phyloP scores from a whole-genome alignment of 331 rosid species.

The Pyracantha coccinea region DNA sequence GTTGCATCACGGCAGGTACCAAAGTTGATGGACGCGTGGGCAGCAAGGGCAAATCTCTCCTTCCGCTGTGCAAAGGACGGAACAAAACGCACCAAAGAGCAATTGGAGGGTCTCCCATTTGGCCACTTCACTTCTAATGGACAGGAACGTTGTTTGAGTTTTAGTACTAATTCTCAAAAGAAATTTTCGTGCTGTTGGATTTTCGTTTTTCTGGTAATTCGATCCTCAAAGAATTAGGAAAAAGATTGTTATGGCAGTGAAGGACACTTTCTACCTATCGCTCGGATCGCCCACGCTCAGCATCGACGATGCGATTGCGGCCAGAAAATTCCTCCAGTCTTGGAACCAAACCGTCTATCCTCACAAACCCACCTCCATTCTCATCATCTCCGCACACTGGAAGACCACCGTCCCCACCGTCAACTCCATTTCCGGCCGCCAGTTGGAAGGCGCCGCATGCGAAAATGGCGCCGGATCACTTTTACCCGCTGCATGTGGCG shows the following conservation, averaged over 20 bases:
- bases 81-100: too few relatives aligned
- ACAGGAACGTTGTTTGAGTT: too few relatives aligned
- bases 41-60: too few relatives aligned
- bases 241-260: conserved; percentile 8
- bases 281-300: conserved; percentile 63
- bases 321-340: conserved; percentile 38
- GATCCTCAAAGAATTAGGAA: not conserved
- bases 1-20: conserved; percentile 94
- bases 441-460: conserved; percentile 73
- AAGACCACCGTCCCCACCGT: conserved; percentile 53
- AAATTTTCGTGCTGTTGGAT: too few relatives aligned
- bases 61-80: too few relatives aligned
- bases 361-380: conserved; percentile 39
- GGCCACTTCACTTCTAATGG: too few relatives aligned
- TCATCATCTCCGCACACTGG: conserved; percentile 62
- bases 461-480: conserved; percentile 68
- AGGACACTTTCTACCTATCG: conserved; percentile 52
- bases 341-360: conserved; percentile 31
- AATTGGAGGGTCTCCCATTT: too few relatives aligned
- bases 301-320: conserved; percentile 43
- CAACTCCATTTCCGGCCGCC: conserved; percentile 30
- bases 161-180: too few relatives aligned
- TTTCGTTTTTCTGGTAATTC: too few relatives aligned
- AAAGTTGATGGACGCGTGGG: too few relatives aligned
- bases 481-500: conserved; percentile 75